Base-by-base conservation (phyloP, 2,329 filamentous ascomycete species). In the Corinectria fuckeliana region DNA sequence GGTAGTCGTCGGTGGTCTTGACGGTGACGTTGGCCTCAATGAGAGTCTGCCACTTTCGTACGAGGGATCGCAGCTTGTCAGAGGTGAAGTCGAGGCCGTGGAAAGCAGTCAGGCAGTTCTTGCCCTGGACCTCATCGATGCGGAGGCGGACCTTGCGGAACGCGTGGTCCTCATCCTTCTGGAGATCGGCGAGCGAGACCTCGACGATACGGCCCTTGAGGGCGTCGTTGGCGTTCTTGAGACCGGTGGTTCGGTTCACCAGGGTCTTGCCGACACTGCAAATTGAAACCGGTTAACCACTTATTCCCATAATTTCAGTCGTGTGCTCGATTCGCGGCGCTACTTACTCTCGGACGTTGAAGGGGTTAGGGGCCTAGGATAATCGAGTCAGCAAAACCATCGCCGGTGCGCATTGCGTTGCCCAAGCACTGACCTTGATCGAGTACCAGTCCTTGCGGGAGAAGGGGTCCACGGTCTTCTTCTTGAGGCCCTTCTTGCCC, bases 41-140 rank as follows among this genome's bases (percentile, higher is more conserved):
- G 77, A 99, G 88, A 68, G 93, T 90, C 85, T 99, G 95, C 95
- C 95, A 99, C 87, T 99, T 99, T 85, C 95, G 93, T 75, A 99
- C 95, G 71, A 99, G 90, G 68, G 95, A 98, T 79, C 95, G 92
- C 75, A 99, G 91, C 89, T 99, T 99, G 89, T 99, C 95, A 74
- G 95, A 97, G 79, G 95, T 99, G 91, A 99, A 98, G 85, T 99
- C 95, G 80, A 99, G 89, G 74, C 95, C 95, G 89, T 99, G 93
- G 91, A 99, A 99, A 90, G 97, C 97, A 87, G 95, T 98, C 82
- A 99, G 85, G 86, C 95, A 98, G 90, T 97, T 98, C 90, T 97
- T 97, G 87, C 95, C 95, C 86, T 99, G 95, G 68, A 99, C 89
- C 85, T 99, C 95, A 78, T 99, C 95, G 75, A 98, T 92, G 71